Conservation (phyloP, 2,329 filamentous ascomycete genomes). For the Fusarium siculi region DNA sequence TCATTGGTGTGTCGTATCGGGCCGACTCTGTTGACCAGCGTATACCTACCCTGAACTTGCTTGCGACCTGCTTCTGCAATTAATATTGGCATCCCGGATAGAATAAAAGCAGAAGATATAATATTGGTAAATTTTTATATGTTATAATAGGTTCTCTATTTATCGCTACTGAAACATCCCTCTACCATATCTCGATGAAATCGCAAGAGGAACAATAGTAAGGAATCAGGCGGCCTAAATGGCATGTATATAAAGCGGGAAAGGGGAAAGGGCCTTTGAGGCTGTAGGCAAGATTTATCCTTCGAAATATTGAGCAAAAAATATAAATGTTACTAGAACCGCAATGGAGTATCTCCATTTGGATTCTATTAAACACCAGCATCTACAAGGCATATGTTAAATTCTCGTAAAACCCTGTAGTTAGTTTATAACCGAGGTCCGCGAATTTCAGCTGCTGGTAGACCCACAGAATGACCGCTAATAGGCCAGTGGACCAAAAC, state of each 20-base stretch:
- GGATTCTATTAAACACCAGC: background rate
- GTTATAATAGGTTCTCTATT: background rate
- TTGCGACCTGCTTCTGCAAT: background rate
- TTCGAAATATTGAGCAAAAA: too few relatives aligned
- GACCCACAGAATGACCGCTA: fast-evolving
- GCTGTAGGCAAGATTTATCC: too few relatives aligned
- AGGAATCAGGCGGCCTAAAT: too few relatives aligned
- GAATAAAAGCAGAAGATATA: too few relatives aligned
- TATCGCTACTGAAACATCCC: too few relatives aligned
- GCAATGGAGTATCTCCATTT: background rate
- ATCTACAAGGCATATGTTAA: fast-evolving
- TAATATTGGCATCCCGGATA: background rate
- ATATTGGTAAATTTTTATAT: too few relatives aligned
- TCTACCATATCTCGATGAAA: too few relatives aligned
- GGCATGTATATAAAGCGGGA: fast-evolving
- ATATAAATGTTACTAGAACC: fast-evolving
- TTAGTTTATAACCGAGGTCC: background rate
- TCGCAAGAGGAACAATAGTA: fast-evolving
- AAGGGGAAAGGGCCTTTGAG: too few relatives aligned
- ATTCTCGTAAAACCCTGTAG: background rate
- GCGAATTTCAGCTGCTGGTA: background rate
- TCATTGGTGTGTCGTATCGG: background rate
- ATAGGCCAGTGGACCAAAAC: background rate
- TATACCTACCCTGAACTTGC: background rate
- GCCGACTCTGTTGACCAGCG: background rate